Percentiles rank a stretch among this genome's conserved stretches.
Evolutionary conservation across 345 rosid genomes (phyloP).

Genomic region (Rhodamnia argentea): DNA sequence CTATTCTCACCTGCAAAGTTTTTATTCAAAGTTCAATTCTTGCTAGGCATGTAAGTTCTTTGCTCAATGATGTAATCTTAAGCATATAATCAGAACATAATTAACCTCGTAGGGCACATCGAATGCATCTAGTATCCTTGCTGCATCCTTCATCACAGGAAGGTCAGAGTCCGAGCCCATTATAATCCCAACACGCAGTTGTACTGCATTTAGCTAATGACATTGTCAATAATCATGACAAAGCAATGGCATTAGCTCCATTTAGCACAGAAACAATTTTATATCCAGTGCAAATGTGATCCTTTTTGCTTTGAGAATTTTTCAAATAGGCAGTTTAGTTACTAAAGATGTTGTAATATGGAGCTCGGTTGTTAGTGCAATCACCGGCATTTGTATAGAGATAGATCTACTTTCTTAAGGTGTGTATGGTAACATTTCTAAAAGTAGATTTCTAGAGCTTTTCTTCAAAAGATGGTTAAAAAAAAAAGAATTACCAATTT

Average conservation of each 20-base stretch:
- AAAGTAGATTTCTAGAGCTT: too few species aligned
- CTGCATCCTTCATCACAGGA: constrained; percentile 95
- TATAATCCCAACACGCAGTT: constrained; percentile 73
- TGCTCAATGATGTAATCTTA: background rate
- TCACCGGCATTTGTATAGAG: background rate
- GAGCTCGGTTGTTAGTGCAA: background rate
- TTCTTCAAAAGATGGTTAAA: too few species aligned
- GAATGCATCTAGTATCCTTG: constrained; percentile 51
- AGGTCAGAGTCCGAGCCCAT: constrained; percentile 99
- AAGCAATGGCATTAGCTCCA: background rate
- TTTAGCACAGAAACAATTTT: background rate
- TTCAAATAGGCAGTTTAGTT: background rate
- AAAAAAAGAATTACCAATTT: too few species aligned
- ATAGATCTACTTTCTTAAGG: background rate
- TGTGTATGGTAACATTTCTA: too few species aligned
- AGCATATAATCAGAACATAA: background rate
- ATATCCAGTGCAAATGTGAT: background rate
- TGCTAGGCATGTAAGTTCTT: background rate
- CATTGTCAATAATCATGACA: background rate
- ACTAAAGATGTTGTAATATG: background rate
- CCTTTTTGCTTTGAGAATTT: background rate
- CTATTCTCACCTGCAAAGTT: constrained; percentile 56
- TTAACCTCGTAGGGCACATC: constrained; percentile 70
- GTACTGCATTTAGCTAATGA: constrained; percentile 21
- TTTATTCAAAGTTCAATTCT: background rate